Evolutionary conservation across 1,139 yeast genomes (phyloP), one percentile per base, ranked within the genome.

Genomic region (Yamadazyma jaroonii): DNA sequence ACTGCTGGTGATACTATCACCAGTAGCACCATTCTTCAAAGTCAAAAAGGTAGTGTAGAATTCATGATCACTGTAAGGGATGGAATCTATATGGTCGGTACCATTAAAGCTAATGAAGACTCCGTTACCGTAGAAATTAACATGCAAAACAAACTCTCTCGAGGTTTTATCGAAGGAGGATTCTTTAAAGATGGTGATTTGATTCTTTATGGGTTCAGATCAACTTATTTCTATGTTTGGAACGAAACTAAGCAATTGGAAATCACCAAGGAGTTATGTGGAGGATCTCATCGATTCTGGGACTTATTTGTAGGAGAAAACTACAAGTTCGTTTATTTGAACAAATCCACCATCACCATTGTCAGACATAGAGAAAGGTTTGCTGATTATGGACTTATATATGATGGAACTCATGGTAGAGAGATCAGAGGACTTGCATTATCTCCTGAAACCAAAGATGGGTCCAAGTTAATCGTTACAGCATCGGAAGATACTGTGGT

Each of bases 221-320:
- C 94, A 1, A 83, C 84, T 35, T 64, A 73, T 36, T 89, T 92
- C 55, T 85, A 82, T 50, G 62, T 88, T 15, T 88, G 90, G 83
- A 87, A 90, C 54, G 96, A 88, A 53, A 79, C 90, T 0, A 68
- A 74, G 30, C 90, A 86, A 48, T 69, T 74, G 36, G 96, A 89
- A 54, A 56, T 87, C 4, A 67, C 77, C 39, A 77, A 78, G 43
- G 87, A 81, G 45, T 61, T 72, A n/a, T 92, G 97, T 58, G 97
- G 97, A 15, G 97, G 97, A 1, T 78, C 92, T 2, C 97, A 90
- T 54, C 70, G 97, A 46, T 77, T 79, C 43, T 92, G 97, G 96
- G 68, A 71, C 31, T 62, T 84, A 20, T 54, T 60, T 38, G 48
- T 56, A 10, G 21, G 30, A 2, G 20, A 13, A 2, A 48, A 45